Evolutionary conservation across 768 basidiomycete species (phyloP), one percentile per base, ranked within the genome.

Genomic region (Rhodosporidiobolus odoratus): DNA sequence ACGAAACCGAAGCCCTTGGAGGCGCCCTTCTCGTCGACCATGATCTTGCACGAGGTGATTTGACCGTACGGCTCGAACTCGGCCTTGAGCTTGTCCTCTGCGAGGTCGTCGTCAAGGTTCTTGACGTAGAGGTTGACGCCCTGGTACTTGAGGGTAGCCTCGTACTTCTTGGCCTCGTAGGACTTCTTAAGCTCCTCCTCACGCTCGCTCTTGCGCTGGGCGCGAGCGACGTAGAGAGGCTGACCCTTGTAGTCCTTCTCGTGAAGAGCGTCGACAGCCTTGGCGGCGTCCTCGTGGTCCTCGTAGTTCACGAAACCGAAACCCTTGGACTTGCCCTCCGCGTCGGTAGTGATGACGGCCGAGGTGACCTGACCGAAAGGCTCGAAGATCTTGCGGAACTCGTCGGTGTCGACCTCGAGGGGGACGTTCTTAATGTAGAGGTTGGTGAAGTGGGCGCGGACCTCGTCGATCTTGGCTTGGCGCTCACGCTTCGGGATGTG

Each of bases 81-180:
- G 75, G 85, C 83, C 71, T 93, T 90, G 77, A 99, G 89, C 81
- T 93, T 93, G 68, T 99, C 96, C 78, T 99, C 96, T 78, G 97
- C 92, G 66, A 96, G 85, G 76, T 96, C 94, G 80, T 97, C 95
- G 81, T 97, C 95, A 80, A 99, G 82, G 83, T 99, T 99, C 86
- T 98, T 99, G 87, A 98, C 88, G 84, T 98, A 99, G 66, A 99
- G 85, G 84, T 99, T 99, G 81, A 97, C 94, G 66, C 96, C 96
- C 76, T 96, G 93, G 78, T 92, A 96, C 82, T 99, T 99, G 88
- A 88, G 90, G 78, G 94, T 81, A 81, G 94, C 93, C 86, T 99
- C 96, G 86, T 92, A 86, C 83, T 93, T 92, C 60, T 92, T 91
- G 78, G 89, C 88, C 82, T 99, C 95, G 81, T 97, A 96, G 4